Conservation (phyloP, 2,329 filamentous ascomycete genomes). For the Alternaria dauci region DNA sequence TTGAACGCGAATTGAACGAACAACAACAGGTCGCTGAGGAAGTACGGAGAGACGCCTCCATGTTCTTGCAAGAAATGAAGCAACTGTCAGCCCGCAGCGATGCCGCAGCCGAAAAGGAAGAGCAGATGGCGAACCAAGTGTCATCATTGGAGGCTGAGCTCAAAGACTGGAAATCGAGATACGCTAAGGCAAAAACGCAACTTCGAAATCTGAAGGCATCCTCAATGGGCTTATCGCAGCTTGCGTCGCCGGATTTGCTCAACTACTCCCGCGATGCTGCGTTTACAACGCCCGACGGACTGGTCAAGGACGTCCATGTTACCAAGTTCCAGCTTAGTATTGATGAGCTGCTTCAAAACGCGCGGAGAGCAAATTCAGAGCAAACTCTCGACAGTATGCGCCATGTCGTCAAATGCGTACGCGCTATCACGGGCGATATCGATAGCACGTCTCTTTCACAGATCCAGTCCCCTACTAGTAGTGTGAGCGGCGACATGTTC, state of each 20-base stretch:
- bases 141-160: constrained; percentile 82
- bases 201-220: constrained; percentile 81
- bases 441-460: constrained; percentile 60
- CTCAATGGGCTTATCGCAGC: constrained; percentile 75
- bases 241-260: constrained; percentile 66
- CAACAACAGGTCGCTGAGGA: constrained; percentile 87
- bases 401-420: constrained; percentile 79
- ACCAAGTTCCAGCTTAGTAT: constrained; percentile 95
- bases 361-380: constrained; percentile 75
- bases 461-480: constrained; percentile 48
- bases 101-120: constrained; percentile 81
- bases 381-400: constrained; percentile 88
- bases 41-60: constrained; percentile 82
- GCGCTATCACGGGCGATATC: constrained; percentile 84
- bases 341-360: constrained; percentile 84
- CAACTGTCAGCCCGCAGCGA: constrained; percentile 81
- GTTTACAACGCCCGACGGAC: constrained; percentile 74
- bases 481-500: constrained; percentile 44
- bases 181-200: constrained; percentile 87
- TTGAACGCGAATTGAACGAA: constrained; percentile 71
- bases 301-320: constrained; percentile 90
- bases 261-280: constrained; percentile 71
- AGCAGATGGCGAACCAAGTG: constrained; percentile 77
- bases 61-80: constrained; percentile 89
- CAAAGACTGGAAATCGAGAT: constrained; percentile 88